Conservation (phyloP, 2,329 filamentous ascomycete species). For the Cyanodermella asteris region DNA sequence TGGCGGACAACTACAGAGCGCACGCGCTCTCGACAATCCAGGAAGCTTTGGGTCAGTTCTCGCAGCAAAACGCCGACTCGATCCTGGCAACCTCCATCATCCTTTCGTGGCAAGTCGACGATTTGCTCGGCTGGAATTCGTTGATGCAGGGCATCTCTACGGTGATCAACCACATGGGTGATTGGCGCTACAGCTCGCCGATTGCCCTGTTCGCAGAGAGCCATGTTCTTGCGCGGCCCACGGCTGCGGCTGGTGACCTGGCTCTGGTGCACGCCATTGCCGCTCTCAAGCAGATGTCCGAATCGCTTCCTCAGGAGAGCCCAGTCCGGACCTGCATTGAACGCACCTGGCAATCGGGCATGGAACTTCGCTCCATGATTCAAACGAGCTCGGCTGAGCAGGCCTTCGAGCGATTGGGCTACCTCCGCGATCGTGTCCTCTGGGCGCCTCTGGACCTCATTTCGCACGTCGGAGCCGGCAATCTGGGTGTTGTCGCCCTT, state of each 20-base stretch:
- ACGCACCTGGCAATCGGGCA: constrained; percentile 50
- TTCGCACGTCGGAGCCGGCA: constrained; percentile 52
- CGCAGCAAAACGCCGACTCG: constrained; percentile 68
- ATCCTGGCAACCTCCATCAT: constrained; percentile 79
- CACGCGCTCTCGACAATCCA: constrained; percentile 72
- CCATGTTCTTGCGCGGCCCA: no score
- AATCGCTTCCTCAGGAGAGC: constrained; percentile 5
- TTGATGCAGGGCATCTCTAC: constrained; percentile 80
- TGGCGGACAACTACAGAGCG: constrained; percentile 75
- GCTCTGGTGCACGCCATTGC: constrained; percentile 5
- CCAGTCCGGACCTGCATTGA: constrained; percentile 34
- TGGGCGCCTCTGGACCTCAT: constrained; percentile 79
- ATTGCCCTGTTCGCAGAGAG: constrained; percentile 65
- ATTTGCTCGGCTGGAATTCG: constrained; percentile 91
- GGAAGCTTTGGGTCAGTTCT: constrained; percentile 68
- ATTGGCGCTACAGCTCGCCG: constrained; percentile 19
- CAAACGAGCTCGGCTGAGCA: constrained; percentile 35
- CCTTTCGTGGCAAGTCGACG: constrained; percentile 85
- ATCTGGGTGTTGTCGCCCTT: constrained; percentile 60
- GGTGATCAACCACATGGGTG: constrained; percentile 77
- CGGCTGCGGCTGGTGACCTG: constrained; percentile 28
- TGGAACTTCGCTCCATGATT: constrained; percentile 13
- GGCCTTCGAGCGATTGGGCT: constrained; percentile 76
- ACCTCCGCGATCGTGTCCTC: constrained; percentile 79
- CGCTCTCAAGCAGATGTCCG: constrained; percentile 5